Evolutionary conservation across 2,329 filamentous ascomycete species (phyloP), one percentile per base, ranked within the genome.

Genomic region (Pseudogymnoascus sp.): DNA sequence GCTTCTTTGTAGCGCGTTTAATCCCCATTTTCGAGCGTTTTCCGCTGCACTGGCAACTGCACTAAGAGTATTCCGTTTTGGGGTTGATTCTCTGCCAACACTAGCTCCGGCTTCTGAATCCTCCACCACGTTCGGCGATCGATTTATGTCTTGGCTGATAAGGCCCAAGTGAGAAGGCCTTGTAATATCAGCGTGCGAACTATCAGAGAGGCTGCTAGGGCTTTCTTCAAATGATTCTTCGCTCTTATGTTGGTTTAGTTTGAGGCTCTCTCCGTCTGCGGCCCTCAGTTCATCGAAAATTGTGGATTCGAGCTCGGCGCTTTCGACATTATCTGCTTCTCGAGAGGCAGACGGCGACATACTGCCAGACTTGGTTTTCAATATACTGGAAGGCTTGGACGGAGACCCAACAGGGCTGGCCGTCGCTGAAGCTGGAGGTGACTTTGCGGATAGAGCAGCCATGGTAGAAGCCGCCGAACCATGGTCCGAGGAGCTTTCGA

Each of bases 371-470:
- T 76, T 76, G 21, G 60, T 16, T 33, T 62, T 23, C 19, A 43
- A 21, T 16, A 35, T n/a, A 33, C 38, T 45, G 2, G 62, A 39
- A 19, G 35, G 26, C 14, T 61, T 61, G 70, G 72, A 69, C 26
- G 78, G 76, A 49, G 78, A 79, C 55, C 75, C 75, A 37, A 76
- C 63, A 6, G 80, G 78, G 0, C 80, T 79, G 11, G 77, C 76
- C 6, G 74, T 70, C 1, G 83, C 81, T 1, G 83, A 83, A 21
- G 75, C 73, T n/a, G 82, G 60, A 37, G 83, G 80, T 0, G 87
- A 84, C 16, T 83, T 79, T 16, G 78, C 82, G n/a, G 88, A 85
- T 39, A 90, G 78, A 39, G 84, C 85, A 62, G 87, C 86, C 80
- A 92, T 90, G 26, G 82, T 79, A 66, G 78, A 83, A 21, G 81